These are phyloP conservation scores for Neofusicoccum umdonicola DNA, from an alignment of 2,329 filamentous ascomycete genomes.

Conservation along the genomic window DNA sequence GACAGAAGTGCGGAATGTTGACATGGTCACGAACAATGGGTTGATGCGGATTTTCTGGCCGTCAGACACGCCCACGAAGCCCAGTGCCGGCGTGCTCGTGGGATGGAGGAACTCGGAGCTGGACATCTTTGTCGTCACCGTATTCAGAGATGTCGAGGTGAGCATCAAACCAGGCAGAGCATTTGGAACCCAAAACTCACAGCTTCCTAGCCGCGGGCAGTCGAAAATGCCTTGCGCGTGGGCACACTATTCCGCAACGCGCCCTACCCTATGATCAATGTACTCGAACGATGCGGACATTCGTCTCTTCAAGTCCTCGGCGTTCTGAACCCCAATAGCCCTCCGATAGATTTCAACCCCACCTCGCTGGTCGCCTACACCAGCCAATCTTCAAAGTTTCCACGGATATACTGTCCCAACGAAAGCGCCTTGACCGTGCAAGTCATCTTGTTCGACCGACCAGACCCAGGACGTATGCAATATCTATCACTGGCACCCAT, in stretches of 20 bases:
- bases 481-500: conserved; percentile 92
- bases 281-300: conserved; percentile 82
- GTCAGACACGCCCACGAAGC: conserved; percentile 73
- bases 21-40: conserved; percentile 69
- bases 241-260: conserved; percentile 81
- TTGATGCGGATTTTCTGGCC: conserved; percentile 99
- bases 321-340: conserved; percentile 64
- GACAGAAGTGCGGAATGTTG: conserved; percentile 54
- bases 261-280: conserved; percentile 73
- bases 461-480: conserved; percentile 85
- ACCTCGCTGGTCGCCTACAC: conserved; percentile 60
- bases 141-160: conserved; percentile 89
- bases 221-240: conserved; percentile 82
- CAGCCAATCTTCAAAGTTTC: conserved; percentile 54
- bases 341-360: conserved; percentile 57
- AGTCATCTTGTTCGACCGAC: conserved; percentile 84
- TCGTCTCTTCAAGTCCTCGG: conserved; percentile 83
- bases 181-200: conserved; percentile 3
- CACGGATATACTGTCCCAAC: conserved; percentile 66
- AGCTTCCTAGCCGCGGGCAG: conserved; percentile 62
- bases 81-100: conserved; percentile 79
- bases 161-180: conserved; percentile 33
- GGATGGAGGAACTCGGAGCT: conserved; percentile 92
- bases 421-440: conserved; percentile 73
- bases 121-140: conserved; percentile 85